Percentiles rank a stretch among this genome's conserved stretches.
Conservation (phyloP, 495 filamentous ascomycete genomes). For the Talaromyces adpressus region DNA sequence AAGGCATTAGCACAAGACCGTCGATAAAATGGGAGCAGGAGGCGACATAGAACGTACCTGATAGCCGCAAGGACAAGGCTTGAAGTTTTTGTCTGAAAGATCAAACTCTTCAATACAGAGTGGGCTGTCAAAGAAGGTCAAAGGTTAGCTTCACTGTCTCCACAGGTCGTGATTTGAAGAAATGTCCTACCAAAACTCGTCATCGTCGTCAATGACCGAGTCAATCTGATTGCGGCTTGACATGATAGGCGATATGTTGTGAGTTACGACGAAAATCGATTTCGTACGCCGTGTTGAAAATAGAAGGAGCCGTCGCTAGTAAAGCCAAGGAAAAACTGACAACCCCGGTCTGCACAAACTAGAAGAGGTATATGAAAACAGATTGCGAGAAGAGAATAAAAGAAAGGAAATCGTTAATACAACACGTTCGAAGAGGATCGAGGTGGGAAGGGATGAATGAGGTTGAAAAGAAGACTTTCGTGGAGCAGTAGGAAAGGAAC, state of each 20-base stretch:
- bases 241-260: conserved; percentile 38
- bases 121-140: conserved; percentile 49
- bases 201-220: conserved; percentile 94
- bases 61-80: conserved; percentile 95
- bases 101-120: conserved; percentile 99
- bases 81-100: conserved; percentile 93
- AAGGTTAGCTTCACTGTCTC: not conserved
- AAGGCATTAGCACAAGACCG: conserved; percentile 10
- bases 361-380: conserved; percentile 3
- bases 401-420: not conserved
- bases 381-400: not conserved
- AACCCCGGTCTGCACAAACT: not conserved
- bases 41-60: conserved; percentile 54
- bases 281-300: not conserved
- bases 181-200: conserved; percentile 72
- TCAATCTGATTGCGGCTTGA: conserved; percentile 69
- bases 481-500: not conserved
- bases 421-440: not conserved
- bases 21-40: not conserved
- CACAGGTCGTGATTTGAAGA: not conserved
- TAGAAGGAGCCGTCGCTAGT: not conserved
- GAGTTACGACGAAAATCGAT: conserved; percentile 17
- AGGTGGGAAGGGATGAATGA: not conserved
- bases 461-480: not conserved
- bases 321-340: not conserved